These are phyloP conservation scores for Curvularia eragrostidis DNA, from an alignment of 2,329 filamentous ascomycete species.

Conservation along the genomic window DNA sequence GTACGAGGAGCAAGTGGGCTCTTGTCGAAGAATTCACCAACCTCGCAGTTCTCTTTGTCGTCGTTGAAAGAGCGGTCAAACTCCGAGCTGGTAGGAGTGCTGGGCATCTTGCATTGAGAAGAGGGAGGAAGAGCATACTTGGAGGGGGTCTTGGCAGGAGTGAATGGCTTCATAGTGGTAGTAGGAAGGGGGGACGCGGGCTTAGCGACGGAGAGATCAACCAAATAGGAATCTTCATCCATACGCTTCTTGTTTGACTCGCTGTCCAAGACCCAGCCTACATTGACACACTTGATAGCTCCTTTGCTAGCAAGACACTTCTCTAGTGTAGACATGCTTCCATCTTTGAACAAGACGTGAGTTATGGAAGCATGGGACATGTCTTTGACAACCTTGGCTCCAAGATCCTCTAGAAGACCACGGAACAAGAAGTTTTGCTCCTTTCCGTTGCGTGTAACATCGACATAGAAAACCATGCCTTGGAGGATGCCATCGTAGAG, in stretches of 20 bases:
- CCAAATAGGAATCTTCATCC: conserved; percentile 42
- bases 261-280: conserved; percentile 81
- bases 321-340: conserved; percentile 78
- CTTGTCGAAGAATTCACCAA: conserved; percentile 52
- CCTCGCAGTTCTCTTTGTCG: conserved; percentile 47
- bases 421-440: conserved; percentile 68
- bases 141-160: conserved; percentile 42
- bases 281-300: conserved; percentile 82
- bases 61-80: conserved; percentile 38
- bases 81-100: conserved; percentile 38
- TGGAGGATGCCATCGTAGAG: conserved; percentile 36
- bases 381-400: conserved; percentile 74
- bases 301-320: conserved; percentile 77
- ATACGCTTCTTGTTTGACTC: conserved; percentile 46
- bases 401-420: conserved; percentile 80
- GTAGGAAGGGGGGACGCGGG: conserved; percentile 30
- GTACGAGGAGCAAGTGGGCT: conserved; percentile 49
- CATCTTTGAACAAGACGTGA: conserved; percentile 90
- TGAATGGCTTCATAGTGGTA: conserved; percentile 33
- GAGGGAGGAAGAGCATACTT: conserved; percentile 34
- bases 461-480: conserved; percentile 80
- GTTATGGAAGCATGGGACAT: conserved; percentile 78
- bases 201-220: conserved; percentile 37
- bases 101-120: conserved; percentile 32
- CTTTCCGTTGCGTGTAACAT: conserved; percentile 81